These are phyloP conservation scores for Caryopteris hybrid DNA, from an alignment of 305 asterid genomes.

Conservation along the genomic window DNA sequence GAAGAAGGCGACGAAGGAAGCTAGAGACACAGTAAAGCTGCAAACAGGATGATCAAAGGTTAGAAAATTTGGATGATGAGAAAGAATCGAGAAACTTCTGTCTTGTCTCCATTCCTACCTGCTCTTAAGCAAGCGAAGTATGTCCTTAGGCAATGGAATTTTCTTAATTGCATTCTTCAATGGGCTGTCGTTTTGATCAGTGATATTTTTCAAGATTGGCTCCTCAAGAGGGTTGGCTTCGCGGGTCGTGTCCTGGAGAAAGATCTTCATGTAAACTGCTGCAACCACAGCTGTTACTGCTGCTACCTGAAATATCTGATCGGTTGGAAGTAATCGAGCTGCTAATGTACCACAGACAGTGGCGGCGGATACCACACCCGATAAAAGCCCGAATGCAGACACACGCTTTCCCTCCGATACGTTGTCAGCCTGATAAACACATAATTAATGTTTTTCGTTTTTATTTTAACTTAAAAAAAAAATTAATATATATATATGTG, in stretches of 20 bases:
- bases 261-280: conserved; percentile 50
- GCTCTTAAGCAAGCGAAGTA: conserved; percentile 44
- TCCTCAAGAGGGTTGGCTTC: conserved; percentile 23
- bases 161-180: conserved; percentile 27
- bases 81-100: too few species aligned
- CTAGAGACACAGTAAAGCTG: conserved; percentile 37
- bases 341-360: conserved; percentile 51
- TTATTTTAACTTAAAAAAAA: too few species aligned
- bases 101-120: too few species aligned
- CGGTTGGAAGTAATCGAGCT: conserved; percentile 53
- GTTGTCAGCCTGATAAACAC: conserved; percentile 38
- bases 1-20: conserved; percentile 51
- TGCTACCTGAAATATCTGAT: conserved; percentile 49
- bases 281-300: conserved; percentile 40
- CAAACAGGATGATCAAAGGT: neutral
- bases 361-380: conserved; percentile 57
- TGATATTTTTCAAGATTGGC: conserved; percentile 36
- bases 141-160: conserved; percentile 41
- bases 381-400: conserved; percentile 49
- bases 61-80: too few species aligned
- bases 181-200: conserved; percentile 10
- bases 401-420: conserved; percentile 52
- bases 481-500: too few species aligned
- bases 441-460: too few species aligned
- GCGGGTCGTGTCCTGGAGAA: conserved; percentile 34